These are phyloP conservation scores for Spathaspora passalidarum DNA, from an alignment of 805 yeast species.

Conservation along the genomic window DNA sequence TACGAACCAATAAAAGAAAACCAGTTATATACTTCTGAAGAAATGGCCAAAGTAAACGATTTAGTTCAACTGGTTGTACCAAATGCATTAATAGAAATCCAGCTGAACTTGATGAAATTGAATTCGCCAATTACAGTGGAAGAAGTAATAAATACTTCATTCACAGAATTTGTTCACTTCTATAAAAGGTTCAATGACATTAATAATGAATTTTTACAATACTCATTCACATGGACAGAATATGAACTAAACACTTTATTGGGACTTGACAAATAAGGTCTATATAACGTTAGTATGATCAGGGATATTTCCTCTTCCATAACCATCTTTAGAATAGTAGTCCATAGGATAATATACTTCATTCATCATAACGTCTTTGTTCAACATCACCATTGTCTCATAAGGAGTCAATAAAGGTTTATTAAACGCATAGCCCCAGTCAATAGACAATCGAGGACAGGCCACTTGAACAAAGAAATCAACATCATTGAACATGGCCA, in stretches of 20 bases:
- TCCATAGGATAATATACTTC: conserved; percentile 88
- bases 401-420: conserved; percentile 93
- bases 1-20: conserved; percentile 67
- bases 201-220: conserved; percentile 32
- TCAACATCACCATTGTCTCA: conserved; percentile 89
- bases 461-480: conserved; percentile 98
- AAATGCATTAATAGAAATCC: conserved; percentile 57
- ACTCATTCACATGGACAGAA: conserved; percentile 50
- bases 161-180: conserved; percentile 47
- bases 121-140: conserved; percentile 63
- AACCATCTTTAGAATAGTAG: conserved; percentile 85
- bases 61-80: conserved; percentile 55
- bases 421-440: conserved; percentile 97
- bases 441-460: conserved; percentile 92
- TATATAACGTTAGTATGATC: conserved; percentile 20
- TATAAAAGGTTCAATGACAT: conserved; percentile 39
- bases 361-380: conserved; percentile 64
- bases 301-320: conserved; percentile 83
- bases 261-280: conserved; percentile 34
- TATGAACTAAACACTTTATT: conserved; percentile 63
- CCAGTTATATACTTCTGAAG: conserved; percentile 46
- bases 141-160: conserved; percentile 50
- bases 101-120: conserved; percentile 51
- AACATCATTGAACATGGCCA: conserved; percentile 87
- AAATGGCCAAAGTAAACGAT: conserved; percentile 41